Conservation (phyloP, 73 alveolate species). For the Paraurostyla sp. region DNA sequence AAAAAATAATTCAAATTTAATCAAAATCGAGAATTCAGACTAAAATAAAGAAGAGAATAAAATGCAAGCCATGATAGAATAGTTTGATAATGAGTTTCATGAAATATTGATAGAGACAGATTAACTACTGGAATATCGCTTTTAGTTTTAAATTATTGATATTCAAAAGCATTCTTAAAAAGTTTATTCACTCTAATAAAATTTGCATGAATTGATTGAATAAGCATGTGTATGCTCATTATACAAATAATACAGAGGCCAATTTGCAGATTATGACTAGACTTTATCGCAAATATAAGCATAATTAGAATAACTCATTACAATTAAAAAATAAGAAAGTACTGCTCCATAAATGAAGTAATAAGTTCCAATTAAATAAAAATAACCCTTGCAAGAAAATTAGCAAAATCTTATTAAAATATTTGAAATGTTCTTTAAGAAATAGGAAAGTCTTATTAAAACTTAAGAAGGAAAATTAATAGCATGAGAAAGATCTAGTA, state of each 20-base stretch:
- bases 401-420: not conserved
- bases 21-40: not conserved
- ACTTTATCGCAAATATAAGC: not conserved
- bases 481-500: not conserved
- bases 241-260: not conserved
- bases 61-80: not conserved
- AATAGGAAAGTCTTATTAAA: not conserved
- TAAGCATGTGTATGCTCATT: not conserved
- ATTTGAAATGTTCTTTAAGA: not conserved
- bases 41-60: not conserved
- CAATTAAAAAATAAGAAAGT: not conserved
- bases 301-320: not conserved
- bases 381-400: not conserved
- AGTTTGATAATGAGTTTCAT: not conserved
- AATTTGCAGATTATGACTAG: not conserved
- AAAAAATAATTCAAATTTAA: not conserved
- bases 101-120: not conserved
- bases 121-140: not conserved
- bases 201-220: not conserved
- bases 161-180: not conserved
- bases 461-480: not conserved
- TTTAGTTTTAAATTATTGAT: not conserved
- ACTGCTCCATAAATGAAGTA: not conserved
- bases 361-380: not conserved
- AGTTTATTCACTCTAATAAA: not conserved